Base-by-base conservation (phyloP, 768 basidiomycete genomes). In the Phlegmacium glaucopus region DNA sequence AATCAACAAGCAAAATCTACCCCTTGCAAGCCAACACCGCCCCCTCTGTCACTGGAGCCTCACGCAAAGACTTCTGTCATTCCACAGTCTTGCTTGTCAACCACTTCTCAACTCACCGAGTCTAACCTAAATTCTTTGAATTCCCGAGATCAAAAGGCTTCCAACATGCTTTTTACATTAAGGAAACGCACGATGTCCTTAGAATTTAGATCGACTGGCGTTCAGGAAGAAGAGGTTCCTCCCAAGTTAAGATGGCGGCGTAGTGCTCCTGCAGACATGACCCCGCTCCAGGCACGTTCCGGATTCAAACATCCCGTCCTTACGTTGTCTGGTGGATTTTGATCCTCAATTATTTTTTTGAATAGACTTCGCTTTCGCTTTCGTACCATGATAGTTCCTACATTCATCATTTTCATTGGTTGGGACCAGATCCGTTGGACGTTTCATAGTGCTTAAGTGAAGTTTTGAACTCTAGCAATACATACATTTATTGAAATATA, bases 151-250 rank as follows among this genome's bases (percentile, higher is more conserved):
- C 71, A 76, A 56, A 78, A 72, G 37, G 77, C 82, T 6, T 72
- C 75, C 45, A 74, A 80, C 57, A 86, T 90, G 87, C 72, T 87
- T 44, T 74, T 72, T 26, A 79, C 79, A 13, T 71, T 90, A 52
- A 71, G 72, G 53, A 77, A 82, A 44, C 78, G 85, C 57, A 80
- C 75, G 6, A 49, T 71, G 42, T 68, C 72, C 9, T 65, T 66
- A n/a, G 70, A 69, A 25, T 49, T 60, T 30, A 60, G 64, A 41
- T 28, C 45, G 26, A 55, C 50, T 39, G 43, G 50, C 39, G 16
- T 38, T 37, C 39, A 42, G 7, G 52, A 50, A 35, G 52, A 50
- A 35, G 51, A 53, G 18, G 17, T 18, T 25, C 48, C 56, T 11
- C 47, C 40, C 4, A 51, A 64, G 41, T 49, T 49, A 45, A 72